Base-by-base conservation (phyloP, 2,329 filamentous ascomycete genomes). In the Fusarium ambrosium region DNA sequence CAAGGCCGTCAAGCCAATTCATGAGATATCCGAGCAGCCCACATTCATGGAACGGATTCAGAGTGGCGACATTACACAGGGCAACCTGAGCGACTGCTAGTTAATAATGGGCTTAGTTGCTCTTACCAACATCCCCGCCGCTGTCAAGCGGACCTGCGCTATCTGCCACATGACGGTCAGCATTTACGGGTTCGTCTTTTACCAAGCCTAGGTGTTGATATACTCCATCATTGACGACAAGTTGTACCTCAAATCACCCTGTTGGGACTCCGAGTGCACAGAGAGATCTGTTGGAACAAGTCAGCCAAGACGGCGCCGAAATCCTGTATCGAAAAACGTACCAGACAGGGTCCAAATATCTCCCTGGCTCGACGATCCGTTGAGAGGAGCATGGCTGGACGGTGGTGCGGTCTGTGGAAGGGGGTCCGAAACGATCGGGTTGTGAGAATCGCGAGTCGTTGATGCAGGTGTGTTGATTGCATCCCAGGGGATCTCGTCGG, bases 41-140 rank as follows among this genome's bases (percentile, higher is more conserved):
- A 91, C 89, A 4, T 96, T 96, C 80, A 84, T 90, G 83, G 82
- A 85, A 62, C 91, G 90, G 60, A 86, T 94, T 67, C 90, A 91
- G 74, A 91, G 92, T 18, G 90, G 91, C 66, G 93, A 97, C 80
- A 90, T 95, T 68, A 93, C 93, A 78, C 94, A 97, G 79, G 94
- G 94, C 2, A 88, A 87, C 43, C 88, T 93, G 43, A 94, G 94
- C 20, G 91, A 96, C 79, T 96, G 94, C 84, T 96, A 93, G 93
- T 89, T 95, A 62, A 92, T 97, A 83, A 93, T 94, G 7, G 92
- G 92, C 24, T 83, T 97, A 29, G 94, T 92, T 36, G 94, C 94
- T 0, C 86, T 97, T 75, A 92, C 92, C 36, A 95, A 94, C 72
- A 92, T 94, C 70, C 86, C 92, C 56, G 90, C 89, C 2, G 87